A percentile compares a stretch with the other conserved stretches of the same genome.
phyloP scores from a whole-genome alignment of 768 basidiomycete genomes.

The Psilocybe cyanescens region DNA sequence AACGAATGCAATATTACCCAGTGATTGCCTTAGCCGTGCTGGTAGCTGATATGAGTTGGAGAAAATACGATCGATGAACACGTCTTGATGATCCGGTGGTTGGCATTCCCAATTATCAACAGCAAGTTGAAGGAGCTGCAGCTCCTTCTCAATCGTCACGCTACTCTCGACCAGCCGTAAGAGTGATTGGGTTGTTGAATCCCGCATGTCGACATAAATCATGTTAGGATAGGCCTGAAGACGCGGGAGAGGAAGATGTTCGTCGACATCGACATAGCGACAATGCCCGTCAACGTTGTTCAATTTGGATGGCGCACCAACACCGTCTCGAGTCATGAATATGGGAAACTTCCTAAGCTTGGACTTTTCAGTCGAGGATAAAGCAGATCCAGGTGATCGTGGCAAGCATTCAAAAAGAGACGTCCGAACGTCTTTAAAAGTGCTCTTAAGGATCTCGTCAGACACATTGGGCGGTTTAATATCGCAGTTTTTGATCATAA shows the following conservation, averaged over 20 bases:
- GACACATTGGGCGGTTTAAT: background rate
- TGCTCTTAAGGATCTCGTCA: background rate
- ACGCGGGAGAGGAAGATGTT: constrained; percentile 14
- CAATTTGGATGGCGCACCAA: background rate
- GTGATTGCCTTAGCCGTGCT: background rate
- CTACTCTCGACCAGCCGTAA: constrained; percentile 4
- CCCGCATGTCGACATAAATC: constrained; percentile 16
- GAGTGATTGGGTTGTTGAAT: constrained; percentile 5
- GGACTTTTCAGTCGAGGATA: background rate
- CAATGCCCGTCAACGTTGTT: background rate
- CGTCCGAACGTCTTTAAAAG: background rate
- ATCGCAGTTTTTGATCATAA: constrained; percentile 7
- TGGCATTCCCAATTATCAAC: constrained; percentile 32
- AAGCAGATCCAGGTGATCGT: background rate
- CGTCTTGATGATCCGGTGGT: constrained; percentile 20
- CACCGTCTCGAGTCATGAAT: background rate
- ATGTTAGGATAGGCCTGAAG: background rate
- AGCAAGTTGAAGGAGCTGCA: constrained; percentile 29
- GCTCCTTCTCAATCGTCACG: background rate
- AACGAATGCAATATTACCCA: constrained; percentile 33
- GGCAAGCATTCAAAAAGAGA: constrained; percentile 6
- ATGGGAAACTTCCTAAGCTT: constrained; percentile 4
- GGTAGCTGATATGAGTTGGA: constrained; percentile 18
- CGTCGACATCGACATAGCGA: constrained; percentile 8
- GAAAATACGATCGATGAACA: constrained; percentile 31